Evolutionary conservation across 1,139 yeast species (phyloP).

Genomic region (Petasospora rhodanensis): DNA sequence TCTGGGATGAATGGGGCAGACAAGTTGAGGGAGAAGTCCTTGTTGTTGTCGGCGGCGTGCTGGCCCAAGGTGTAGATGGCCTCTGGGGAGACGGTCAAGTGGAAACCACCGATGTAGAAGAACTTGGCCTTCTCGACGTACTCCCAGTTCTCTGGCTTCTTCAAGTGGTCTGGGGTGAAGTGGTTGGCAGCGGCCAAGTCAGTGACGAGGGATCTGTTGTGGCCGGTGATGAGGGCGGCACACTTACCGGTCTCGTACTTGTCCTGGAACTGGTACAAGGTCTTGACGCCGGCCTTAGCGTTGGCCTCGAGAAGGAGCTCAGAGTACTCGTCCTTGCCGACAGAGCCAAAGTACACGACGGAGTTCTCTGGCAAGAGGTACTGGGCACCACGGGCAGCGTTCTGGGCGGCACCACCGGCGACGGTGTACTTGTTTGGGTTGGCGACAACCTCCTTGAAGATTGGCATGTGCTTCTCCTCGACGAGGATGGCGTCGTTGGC

Average conservation of each 20-base stretch:
- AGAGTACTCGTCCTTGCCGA: constrained; percentile 87
- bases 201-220: constrained; percentile 88
- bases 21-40: constrained; percentile 79
- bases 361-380: constrained; percentile 77
- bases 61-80: constrained; percentile 87
- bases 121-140: constrained; percentile 74
- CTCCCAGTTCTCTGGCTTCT: constrained; percentile 87
- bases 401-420: constrained; percentile 99
- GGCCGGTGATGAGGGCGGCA: constrained; percentile 90
- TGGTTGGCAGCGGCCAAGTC: constrained; percentile 98
- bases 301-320: constrained; percentile 81
- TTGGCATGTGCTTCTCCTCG: constrained; percentile 83
- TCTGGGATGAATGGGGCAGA: constrained; percentile 97
- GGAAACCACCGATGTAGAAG: constrained; percentile 97
- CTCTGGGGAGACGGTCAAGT: constrained; percentile 94
- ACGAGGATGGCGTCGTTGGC: constrained; percentile 93
- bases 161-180: constrained; percentile 84
- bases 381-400: constrained; percentile 98
- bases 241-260: constrained; percentile 91
- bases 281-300: constrained; percentile 78
- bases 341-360: constrained; percentile 94
- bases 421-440: constrained; percentile 61
- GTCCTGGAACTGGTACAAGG: constrained; percentile 78
- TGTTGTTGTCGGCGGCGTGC: constrained; percentile 84
- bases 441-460: constrained; percentile 71